Evolutionary conservation across 345 rosid species (phyloP), one percentile per base, ranked within the genome.

Genomic region (Salix viminalis): DNA sequence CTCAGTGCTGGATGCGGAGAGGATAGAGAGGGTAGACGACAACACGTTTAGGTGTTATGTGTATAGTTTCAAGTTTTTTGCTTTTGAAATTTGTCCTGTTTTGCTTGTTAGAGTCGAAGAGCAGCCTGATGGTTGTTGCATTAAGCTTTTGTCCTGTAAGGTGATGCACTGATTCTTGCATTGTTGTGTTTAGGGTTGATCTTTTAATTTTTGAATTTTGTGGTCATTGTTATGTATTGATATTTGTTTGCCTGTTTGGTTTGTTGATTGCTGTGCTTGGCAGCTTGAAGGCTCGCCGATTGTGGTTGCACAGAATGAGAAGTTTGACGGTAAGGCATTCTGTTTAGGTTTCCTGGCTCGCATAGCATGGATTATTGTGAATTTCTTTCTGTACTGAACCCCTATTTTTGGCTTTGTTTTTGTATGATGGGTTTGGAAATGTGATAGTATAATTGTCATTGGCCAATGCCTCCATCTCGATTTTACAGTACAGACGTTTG

Each of bases 1-100:
- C 92, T 95, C 99, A 42, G 97, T 95, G 81, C 83, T 95, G 87
- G 99, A 95, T 71, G 99, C 97, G 4, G 97, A 95, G 89, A 93
- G 97, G 89, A 93, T 95, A 50, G 97, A 93, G 90, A 89, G 97
- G 72, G 87, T 95, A 52, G 97, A 95, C 76, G 97, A 90, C 65
- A 90, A 81, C 83, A 90, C 97, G 24, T 93, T 93, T 79, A 84
- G 89, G 87, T 95, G 97, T 75, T 91, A 93, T 70, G 94, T 95
- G 7, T 91, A 93, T 70, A 91, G 89, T 77, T 80, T 95, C 60
- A 91, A 90, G 83, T 95, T 95, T 87, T 91, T 91, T 75, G 88
- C 90, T 67, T 91, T 95, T 61, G 97, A 95, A 87, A 89, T 95
- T 67, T 95, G 99, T 80, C 99, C 96, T 65, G 97, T 95, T 77